Evolutionary conservation across 495 filamentous ascomycete genomes (phyloP).

Genomic region (Neurospora sp.): DNA sequence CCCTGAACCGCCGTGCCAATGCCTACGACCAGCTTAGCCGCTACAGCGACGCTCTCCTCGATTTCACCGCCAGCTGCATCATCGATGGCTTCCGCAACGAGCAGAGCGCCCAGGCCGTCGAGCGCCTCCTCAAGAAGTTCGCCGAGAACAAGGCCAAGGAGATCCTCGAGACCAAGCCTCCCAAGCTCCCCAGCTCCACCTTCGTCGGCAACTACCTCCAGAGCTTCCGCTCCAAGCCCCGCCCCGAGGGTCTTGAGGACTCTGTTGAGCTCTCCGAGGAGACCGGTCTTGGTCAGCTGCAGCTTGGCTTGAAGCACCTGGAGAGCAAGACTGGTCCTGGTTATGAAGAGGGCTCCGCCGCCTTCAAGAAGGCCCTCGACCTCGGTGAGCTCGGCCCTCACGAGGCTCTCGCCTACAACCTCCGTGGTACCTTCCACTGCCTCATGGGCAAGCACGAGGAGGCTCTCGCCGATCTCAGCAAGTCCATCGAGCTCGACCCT

Average conservation of each 20-base stretch:
- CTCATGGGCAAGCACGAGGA: constrained; percentile 76
- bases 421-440: constrained; percentile 92
- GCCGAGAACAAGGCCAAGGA: constrained; percentile 84
- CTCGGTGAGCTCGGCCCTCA: constrained; percentile 64
- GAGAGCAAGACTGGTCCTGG: constrained; percentile 76
- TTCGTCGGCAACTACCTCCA: constrained; percentile 98
- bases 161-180: constrained; percentile 61
- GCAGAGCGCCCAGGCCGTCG: constrained; percentile 74
- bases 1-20: constrained; percentile 87
- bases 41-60: constrained; percentile 89
- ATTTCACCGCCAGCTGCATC: constrained; percentile 98
- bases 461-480: constrained; percentile 75
- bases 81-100: constrained; percentile 94
- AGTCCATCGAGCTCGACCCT: constrained; percentile 83
- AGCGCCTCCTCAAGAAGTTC: constrained; percentile 92
- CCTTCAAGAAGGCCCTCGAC: constrained; percentile 84
- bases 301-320: constrained; percentile 71
- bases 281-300: constrained; percentile 74
- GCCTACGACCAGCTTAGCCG: constrained; percentile 88
- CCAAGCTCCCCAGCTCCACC: constrained; percentile 80
- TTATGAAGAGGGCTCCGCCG: constrained; percentile 74
- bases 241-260: constrained; percentile 77
- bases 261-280: constrained; percentile 62
- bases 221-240: constrained; percentile 77
- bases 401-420: constrained; percentile 88